Base-by-base conservation (phyloP, 2,329 filamentous ascomycete species). In the Dactylellina leptospora region DNA sequence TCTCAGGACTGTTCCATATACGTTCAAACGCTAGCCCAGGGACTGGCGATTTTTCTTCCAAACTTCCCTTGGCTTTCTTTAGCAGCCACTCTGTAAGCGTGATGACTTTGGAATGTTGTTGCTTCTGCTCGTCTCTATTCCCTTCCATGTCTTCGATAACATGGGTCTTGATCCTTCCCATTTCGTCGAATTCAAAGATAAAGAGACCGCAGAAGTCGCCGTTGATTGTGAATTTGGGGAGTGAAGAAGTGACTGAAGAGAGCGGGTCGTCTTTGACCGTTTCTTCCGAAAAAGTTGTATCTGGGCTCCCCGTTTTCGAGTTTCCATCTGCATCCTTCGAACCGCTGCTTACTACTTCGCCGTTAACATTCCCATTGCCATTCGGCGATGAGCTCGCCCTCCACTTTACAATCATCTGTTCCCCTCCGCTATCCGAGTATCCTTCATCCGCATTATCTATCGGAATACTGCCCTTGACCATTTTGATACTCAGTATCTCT, bases 91-190 rank as follows among this genome's bases (percentile, higher is more conserved):
- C 95, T 13, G 95, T 97, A 75, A 97, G 82, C 11, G 90, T 92
- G 13, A 97, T 92, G 18, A 99, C 90, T 78, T 89, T 91, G n/a
- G 88, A 82, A 13, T 87, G 92, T 74, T 86, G 87, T 77, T 97
- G 93, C 87, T 90, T 96, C 71, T 91, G 56, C 48, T 74, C 71
- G 20, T 62, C 87, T 38, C 89, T 87, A 13, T 89, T 88, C 77
- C 95, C 89, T 77, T 97, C 90, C 0, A 91, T 90, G 81, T 96
- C 91, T 81, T 99, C 95, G 77, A 99, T 97, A 0, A 91, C 96
- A 80, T 97, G 95, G 75, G 87, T 92, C 50, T 90, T 81, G 33
- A 99, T 87, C 74, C 92, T 85, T 0, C 95, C 95, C 76, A 96
- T 86, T 48, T 87, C 84, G 78, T 97, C 95, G 79, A 99, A 99